Evolutionary conservation across 1,284 basidiomycete genomes (phyloP).

Genomic region (Athelia psychrophila): DNA sequence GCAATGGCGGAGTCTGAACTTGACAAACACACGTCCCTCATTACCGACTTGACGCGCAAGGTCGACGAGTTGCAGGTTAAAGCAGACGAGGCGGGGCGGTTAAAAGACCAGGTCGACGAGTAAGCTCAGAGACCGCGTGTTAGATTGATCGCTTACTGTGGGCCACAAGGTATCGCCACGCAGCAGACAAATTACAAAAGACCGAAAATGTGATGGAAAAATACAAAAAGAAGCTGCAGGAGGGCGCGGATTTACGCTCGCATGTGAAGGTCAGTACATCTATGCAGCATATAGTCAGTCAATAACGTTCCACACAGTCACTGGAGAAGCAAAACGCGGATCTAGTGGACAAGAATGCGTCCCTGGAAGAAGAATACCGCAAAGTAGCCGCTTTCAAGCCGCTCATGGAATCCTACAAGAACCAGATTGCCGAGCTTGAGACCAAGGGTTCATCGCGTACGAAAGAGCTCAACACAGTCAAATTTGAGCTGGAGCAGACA

Average conservation of each 20-base stretch:
- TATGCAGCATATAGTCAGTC: constrained; percentile 2
- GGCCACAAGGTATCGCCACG: constrained; percentile 72
- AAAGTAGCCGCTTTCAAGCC: constrained; percentile 87
- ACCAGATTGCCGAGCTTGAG: constrained; percentile 83
- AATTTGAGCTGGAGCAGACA: constrained; percentile 76
- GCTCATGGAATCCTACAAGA: constrained; percentile 91
- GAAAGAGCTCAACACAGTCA: constrained; percentile 71
- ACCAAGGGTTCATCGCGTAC: constrained; percentile 59
- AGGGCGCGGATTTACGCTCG: constrained; percentile 84
- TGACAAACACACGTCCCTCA: constrained; percentile 68
- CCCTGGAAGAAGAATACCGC: constrained; percentile 87
- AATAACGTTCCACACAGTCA: constrained; percentile 44
- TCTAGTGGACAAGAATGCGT: constrained; percentile 88
- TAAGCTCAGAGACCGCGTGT: constrained; percentile 33
- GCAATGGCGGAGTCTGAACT: constrained; percentile 76
- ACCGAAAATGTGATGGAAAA: constrained; percentile 98
- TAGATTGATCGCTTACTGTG: background rate
- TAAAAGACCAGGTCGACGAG: constrained; percentile 97
- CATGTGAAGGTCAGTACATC: constrained; percentile 68
- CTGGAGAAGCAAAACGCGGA: constrained; percentile 92
- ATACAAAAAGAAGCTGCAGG: constrained; percentile 98
- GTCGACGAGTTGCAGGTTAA: constrained; percentile 80
- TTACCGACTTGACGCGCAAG: constrained; percentile 73
- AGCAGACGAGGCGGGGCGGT: constrained; percentile 73
- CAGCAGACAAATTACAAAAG: constrained; percentile 88